Evolutionary conservation across 108 stramenopile species (phyloP).

Genomic region (Fragilaria crotonensis): DNA sequence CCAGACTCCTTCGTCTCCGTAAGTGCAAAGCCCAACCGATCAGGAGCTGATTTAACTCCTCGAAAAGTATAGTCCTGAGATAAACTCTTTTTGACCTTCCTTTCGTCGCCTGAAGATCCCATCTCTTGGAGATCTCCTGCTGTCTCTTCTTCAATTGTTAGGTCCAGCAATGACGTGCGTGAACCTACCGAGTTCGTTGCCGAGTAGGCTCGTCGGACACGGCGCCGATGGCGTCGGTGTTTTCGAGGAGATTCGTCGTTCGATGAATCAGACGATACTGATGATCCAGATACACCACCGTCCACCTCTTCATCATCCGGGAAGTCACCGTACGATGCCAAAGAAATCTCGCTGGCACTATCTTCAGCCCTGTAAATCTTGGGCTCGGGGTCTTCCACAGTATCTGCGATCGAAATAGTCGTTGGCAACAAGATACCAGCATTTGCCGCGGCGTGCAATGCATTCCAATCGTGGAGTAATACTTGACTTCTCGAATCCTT

Average conservation of each 20-base stretch:
- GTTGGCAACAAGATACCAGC: slow-evolving; percentile 7
- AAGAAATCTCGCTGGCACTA: neutral
- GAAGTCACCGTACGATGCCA: neutral
- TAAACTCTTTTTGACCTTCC: neutral
- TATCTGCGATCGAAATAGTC: neutral
- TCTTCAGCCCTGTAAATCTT: neutral
- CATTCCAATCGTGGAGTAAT: slow-evolving; percentile 14
- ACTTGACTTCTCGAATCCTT: slow-evolving; percentile 4
- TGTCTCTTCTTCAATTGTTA: slow-evolving; percentile 45
- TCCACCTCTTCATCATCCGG: neutral
- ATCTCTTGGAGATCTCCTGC: slow-evolving; percentile 22
- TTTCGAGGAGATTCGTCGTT: slow-evolving; percentile 2
- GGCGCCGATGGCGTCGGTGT: neutral
- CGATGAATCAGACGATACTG: slow-evolving; percentile 8
- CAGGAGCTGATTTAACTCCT: slow-evolving; percentile 27
- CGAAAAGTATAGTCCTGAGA: slow-evolving; percentile 6
- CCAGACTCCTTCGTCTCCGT: neutral
- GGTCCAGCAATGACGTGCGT: slow-evolving; percentile 20
- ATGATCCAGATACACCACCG: neutral
- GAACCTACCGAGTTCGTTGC: slow-evolving; percentile 24
- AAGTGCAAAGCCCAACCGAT: neutral
- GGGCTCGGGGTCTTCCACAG: neutral
- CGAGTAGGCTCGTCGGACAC: slow-evolving; percentile 11
- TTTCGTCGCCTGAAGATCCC: neutral
- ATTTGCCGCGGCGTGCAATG: slow-evolving; percentile 11